Percentiles rank a stretch among this genome's conserved stretches.
phyloP scores from a whole-genome alignment of 441 rosid species.

The Syzygium syzygioides region DNA sequence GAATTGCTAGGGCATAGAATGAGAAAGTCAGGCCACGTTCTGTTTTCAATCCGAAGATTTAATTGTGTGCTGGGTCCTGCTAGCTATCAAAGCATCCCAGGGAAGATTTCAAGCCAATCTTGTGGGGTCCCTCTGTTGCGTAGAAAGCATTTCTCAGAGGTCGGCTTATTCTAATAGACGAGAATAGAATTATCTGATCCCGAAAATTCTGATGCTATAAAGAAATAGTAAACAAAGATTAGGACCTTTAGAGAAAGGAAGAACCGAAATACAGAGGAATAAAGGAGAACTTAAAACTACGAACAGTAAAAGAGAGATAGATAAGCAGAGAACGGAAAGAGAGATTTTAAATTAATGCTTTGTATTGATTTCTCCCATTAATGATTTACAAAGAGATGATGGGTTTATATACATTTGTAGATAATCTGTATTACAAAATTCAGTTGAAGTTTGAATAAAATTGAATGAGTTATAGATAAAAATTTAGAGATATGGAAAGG shows the following conservation, averaged over 20 bases:
- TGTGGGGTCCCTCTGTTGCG: neutral
- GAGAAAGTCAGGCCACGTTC: neutral
- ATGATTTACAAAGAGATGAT: too few relatives aligned
- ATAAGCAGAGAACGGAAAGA: too few relatives aligned
- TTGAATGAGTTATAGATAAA: too few relatives aligned
- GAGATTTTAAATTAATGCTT: neutral
- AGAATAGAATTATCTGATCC: neutral
- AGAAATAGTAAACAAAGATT: neutral
- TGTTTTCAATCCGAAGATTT: neutral
- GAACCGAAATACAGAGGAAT: too few relatives aligned
- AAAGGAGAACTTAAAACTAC: too few relatives aligned
- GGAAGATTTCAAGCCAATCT: neutral
- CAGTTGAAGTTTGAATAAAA: too few relatives aligned
- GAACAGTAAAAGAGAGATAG: too few relatives aligned
- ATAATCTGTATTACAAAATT: too few relatives aligned
- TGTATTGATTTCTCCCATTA: neutral
- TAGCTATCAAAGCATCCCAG: neutral
- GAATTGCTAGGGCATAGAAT: neutral
- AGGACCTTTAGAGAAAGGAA: too few relatives aligned
- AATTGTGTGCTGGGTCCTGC: neutral
- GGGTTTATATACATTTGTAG: too few relatives aligned
- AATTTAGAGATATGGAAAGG: too few relatives aligned
- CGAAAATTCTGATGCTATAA: neutral
- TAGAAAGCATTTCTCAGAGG: neutral
- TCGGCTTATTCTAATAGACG: neutral